Evolutionary conservation across 2,329 filamentous ascomycete species (phyloP), one percentile per base, ranked within the genome.

Genomic region (Cercospora canescens): DNA sequence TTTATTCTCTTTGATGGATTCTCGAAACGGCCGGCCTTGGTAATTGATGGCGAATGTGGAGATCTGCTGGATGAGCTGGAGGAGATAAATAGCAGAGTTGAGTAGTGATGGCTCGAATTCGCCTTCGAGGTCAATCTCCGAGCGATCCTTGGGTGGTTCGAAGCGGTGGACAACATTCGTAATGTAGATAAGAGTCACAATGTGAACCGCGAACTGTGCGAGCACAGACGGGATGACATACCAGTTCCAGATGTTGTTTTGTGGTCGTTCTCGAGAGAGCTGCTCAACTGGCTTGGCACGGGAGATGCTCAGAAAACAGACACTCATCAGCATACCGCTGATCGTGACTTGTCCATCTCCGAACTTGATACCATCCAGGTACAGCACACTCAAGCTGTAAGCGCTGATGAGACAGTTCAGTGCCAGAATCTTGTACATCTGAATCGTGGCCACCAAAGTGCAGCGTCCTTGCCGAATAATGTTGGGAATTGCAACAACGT

Each of bases 41-140:
- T 99, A 99, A 84, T 99, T 99, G 84, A 99, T 97, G 67, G 95
- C 94, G 75, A 99, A 99, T 3, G 95, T 99, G 26, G 94, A 97
- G 76, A 99, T 97, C 80, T 99, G 95, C 80, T 99, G 95, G 79
- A 99, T 98, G 60, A 99, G 89, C 76, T 98, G 95, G 45, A 99
- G 88, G 28, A 99, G 91, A 80, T 98, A 99, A 73, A 99, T 92
- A 63, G 95, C 95, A 56, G 91, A 95, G 85, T 99, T 99, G 77
- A 99, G 89, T 8, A 99, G 87, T 6, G 93, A 97, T 1, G 95
- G 95, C 71, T 89, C 83, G 76, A 99, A 99, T 72, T 98, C 94
- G 72, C 94, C 93, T 81, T 99, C 95, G 3, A 99, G 89, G 75
- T 99, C 94, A 63, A 97, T 85, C 56, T 91, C 84, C 57, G 64